Percentiles rank a stretch among this genome's conserved stretches.
phyloP scores from a whole-genome alignment of 768 basidiomycete genomes.

The Imleria badia region DNA sequence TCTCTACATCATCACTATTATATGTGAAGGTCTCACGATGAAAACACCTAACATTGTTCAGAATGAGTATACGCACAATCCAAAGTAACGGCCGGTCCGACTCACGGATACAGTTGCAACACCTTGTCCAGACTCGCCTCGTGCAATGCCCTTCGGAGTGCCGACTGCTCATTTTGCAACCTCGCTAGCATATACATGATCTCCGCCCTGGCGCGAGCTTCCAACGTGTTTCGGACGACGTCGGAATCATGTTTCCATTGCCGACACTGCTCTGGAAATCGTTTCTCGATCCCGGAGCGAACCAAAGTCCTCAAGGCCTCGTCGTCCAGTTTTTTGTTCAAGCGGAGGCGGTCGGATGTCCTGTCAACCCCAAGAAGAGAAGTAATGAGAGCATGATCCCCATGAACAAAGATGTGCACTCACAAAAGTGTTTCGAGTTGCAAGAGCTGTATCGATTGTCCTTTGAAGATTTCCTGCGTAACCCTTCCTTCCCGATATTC shows the following conservation, averaged over 20 bases:
- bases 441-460: background rate
- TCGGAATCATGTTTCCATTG: slow-evolving; percentile 22
- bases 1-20: background rate
- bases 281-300: slow-evolving; percentile 26
- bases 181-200: background rate
- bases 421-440: slow-evolving; percentile 24
- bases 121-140: slow-evolving; percentile 26
- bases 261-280: slow-evolving; percentile 22
- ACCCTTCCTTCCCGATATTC: slow-evolving; percentile 19
- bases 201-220: background rate
- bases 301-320: slow-evolving; percentile 29
- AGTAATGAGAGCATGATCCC: background rate
- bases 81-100: background rate
- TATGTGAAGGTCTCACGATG: slow-evolving; percentile 15
- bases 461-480: background rate
- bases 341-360: slow-evolving; percentile 17
- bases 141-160: slow-evolving; percentile 19
- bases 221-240: background rate
- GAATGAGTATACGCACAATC: background rate
- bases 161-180: slow-evolving; percentile 1
- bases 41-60: slow-evolving; percentile 5
- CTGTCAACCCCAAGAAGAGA: slow-evolving; percentile 9
- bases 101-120: slow-evolving; percentile 26
- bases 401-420: background rate
- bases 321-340: slow-evolving; percentile 27